Conservation (phyloP, 2,329 filamentous ascomycete genomes). For the Rhinocladiella mackenziei region DNA sequence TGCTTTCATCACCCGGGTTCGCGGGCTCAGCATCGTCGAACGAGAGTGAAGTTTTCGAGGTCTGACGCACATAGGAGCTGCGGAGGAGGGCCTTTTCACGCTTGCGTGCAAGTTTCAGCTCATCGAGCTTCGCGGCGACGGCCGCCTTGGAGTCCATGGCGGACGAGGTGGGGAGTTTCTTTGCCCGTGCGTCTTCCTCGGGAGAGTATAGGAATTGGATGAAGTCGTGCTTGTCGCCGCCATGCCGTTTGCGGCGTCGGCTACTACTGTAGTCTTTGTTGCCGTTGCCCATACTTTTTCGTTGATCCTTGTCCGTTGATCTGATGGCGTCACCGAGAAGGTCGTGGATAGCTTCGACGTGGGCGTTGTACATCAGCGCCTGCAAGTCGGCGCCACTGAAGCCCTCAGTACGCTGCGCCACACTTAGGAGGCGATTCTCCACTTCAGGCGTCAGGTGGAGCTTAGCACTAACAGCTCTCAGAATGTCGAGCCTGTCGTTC, state of each 20-base stretch:
- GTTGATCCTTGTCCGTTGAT: conserved; percentile 2
- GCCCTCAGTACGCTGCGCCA: conserved; percentile 76
- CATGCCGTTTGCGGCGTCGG: conserved; percentile 30
- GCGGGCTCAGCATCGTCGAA: conserved; percentile 1
- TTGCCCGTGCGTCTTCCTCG: conserved; percentile 49
- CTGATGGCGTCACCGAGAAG: conserved; percentile 63
- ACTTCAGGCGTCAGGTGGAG: conserved; percentile 69
- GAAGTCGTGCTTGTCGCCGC: conserved; percentile 52
- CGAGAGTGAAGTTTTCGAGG: too few species aligned
- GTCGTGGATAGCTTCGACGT: conserved; percentile 95
- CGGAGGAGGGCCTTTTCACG: conserved; percentile 26
- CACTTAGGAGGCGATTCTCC: conserved; percentile 60
- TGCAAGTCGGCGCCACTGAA: conserved; percentile 94
- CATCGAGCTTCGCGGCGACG: conserved; percentile 75
- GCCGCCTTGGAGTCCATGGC: conserved; percentile 71
- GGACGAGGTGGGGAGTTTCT: conserved; percentile 45
- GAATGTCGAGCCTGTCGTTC: conserved; percentile 82
- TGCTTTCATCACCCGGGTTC: conserved; percentile 15
- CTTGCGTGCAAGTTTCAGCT: conserved; percentile 65
- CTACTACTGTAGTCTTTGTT: conserved; percentile 35
- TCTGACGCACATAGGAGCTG: too few species aligned
- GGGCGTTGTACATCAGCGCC: conserved; percentile 90
- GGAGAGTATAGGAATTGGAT: conserved; percentile 78
- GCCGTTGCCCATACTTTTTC: conserved; percentile 26
- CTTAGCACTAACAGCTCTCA: conserved; percentile 77